Base-by-base conservation (phyloP, 2,329 filamentous ascomycete species). In the Dichotomopilus funicola region DNA sequence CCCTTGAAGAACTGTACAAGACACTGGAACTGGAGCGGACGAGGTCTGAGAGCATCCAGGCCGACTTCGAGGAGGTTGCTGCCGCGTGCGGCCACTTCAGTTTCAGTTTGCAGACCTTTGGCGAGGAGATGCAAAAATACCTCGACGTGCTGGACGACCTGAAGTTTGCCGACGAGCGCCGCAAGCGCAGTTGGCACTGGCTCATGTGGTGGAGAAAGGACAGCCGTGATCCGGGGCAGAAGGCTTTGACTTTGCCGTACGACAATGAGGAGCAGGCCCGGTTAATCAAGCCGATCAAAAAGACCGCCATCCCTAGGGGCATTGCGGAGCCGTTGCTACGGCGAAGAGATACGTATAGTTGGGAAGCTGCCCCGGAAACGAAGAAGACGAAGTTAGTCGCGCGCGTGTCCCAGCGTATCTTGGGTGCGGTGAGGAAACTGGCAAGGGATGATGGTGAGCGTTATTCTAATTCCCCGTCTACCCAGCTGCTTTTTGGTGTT, bases 11-110 rank as follows among this genome's bases (percentile, higher is more conserved):
- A 55, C 78, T 99, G 0, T 97, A 99, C 70, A 84, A 81, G 60
- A 88, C 82, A 51, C 90, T 91, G 58, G 85, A 91, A 63, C 77
- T 91, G 41, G 82, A 82, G 9, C 82, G 82, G 56, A 76, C 83
- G 3, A 80, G 83, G 43, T 85, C 87, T 0, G 79, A 89, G 51
- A 87, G 87, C 59, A 80, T 92, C 7, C 87, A 95, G 66, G 94
- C 92, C 2, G 94, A 97, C 69, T 91, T 96, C 55, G 94, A 99
- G 69, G 94, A 99, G 70, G 91, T 97, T 9, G 91, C 92, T 42
- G 92, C 94, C n/a, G 95, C 91, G 55, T 99, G 94, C 66, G 92
- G 94, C 0, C 91, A 97, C 71, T 99, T 97, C 67, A 92, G 89
- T 67, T 96, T 94, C 68, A 95, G 88, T 44, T 76, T 99, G 33